Conservation (phyloP, 495 filamentous ascomycete species). For the Hypomontagnella submonticulosa region DNA sequence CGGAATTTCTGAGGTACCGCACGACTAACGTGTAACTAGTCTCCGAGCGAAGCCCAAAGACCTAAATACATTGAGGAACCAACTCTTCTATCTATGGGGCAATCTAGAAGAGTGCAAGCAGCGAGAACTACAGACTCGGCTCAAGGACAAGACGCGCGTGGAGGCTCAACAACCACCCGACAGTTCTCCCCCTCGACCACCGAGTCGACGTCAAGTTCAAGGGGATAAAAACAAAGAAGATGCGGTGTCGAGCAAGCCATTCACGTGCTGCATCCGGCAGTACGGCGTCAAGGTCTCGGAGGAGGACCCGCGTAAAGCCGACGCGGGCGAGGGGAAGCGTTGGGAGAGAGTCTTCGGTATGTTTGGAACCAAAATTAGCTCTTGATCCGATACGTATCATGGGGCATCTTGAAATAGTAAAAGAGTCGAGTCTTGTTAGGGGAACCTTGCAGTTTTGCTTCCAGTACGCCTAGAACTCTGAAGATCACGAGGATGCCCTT, state of each 20-base stretch:
- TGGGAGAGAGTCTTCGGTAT: conserved; percentile 66
- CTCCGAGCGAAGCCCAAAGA: conserved; percentile 62
- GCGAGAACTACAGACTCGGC: conserved; percentile 30
- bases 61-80: conserved; percentile 69
- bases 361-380: conserved; percentile 64
- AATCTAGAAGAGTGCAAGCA: conserved; percentile 78
- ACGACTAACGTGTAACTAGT: conserved; percentile 43
- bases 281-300: conserved; percentile 62
- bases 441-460: neutral
- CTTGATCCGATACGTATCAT: neutral
- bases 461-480: no score
- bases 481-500: no score
- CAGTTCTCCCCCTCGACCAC: conserved; percentile 27
- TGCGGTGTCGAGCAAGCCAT: conserved; percentile 60
- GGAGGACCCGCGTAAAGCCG: conserved; percentile 42
- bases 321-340: conserved; percentile 48
- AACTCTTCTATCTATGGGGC: conserved; percentile 86
- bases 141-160: conserved; percentile 37
- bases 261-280: conserved; percentile 70
- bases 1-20: neutral
- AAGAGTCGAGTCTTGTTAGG: neutral
- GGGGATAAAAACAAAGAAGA: conserved; percentile 35
- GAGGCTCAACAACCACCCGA: conserved; percentile 33
- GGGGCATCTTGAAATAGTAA: neutral
- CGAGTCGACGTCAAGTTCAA: conserved; percentile 3